Base-by-base conservation (phyloP, 352 stramenopile genomes). In the Globisporangium carolinianum region DNA sequence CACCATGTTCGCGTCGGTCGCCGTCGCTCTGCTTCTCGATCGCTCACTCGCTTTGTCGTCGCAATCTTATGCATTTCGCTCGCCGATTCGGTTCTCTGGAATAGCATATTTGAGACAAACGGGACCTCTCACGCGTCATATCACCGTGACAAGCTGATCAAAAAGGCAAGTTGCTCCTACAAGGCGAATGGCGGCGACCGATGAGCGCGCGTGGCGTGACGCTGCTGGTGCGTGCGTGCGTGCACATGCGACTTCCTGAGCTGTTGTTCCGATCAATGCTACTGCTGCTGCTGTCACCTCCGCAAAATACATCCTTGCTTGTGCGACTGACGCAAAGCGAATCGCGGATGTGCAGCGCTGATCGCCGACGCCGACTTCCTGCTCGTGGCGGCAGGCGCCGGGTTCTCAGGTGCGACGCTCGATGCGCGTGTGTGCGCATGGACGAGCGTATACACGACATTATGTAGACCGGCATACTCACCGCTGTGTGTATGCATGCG, bases 361-460 rank as follows among this genome's bases (percentile, higher is more conserved):
- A 82, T 97, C 32, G 72, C 73, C 6, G 59, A 63, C 1, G 85
- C 86, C 17, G 87, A 97, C 58, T 85, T 97, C 51, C 65, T 97
- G 4, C 61, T 97, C 7, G 62, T 97, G 5, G 85, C 89, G 6
- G 88, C 89, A 0, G 91, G 91, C 51, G 91, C 91, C 4, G 91
- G 89, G 39, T 97, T 97, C 62, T 96, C 83, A 50, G 75, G 75
- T 86, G n/a, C 39, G 57, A 24, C 18, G 18, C 18, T 24, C 9
- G 10, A 11, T 24, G n/a, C 18, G 41, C 11, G 14, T 14, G 42
- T 6, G 11, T 17, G 42, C 9, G 11, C 42, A 12, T 7, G 41
- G 10, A 10, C 41, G 41, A 45, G 6, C 2, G 42, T 6, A 11
- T 39, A 18, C 42, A 38, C 51, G 18, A 12, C 9, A 4, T 5